Evolutionary conservation across 768 basidiomycete genomes (phyloP).

Genomic region (Paxillus involutus): DNA sequence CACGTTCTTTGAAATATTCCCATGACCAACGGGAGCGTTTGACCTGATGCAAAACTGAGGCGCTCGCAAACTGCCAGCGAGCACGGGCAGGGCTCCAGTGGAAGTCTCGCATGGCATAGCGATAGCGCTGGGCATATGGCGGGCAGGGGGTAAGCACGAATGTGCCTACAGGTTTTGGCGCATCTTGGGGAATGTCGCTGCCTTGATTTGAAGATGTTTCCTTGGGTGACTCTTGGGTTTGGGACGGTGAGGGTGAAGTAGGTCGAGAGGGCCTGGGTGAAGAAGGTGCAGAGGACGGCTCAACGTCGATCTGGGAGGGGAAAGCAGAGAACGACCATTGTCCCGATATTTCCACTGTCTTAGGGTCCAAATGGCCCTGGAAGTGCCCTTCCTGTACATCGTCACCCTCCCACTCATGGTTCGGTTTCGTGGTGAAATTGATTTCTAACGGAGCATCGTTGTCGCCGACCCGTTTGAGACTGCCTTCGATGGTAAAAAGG

Average conservation of each 20-base stretch:
- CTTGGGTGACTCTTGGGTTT: not conserved
- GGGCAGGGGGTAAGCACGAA: not conserved
- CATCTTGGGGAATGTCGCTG: not conserved
- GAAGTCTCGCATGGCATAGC: not conserved
- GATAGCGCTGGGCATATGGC: not conserved
- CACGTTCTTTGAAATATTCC: conserved; percentile 30
- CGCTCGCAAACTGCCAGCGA: conserved; percentile 34
- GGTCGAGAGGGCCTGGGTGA: not conserved
- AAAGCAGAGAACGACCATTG: not conserved
- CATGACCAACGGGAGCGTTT: conserved; percentile 29
- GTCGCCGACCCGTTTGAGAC: not conserved
- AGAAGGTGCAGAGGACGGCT: not conserved
- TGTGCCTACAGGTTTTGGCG: not conserved
- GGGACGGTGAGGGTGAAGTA: not conserved
- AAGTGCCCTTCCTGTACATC: not conserved
- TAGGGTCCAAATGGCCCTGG: not conserved
- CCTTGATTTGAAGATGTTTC: not conserved
- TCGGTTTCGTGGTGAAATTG: not conserved
- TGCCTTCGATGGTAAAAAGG: not conserved
- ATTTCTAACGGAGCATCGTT: not conserved
- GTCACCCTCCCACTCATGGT: not conserved
- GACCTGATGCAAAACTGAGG: conserved; percentile 19
- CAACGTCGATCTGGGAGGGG: not conserved
- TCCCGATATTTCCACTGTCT: not conserved
- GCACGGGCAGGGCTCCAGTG: conserved; percentile 22